phyloP scores from a whole-genome alignment of 495 filamentous ascomycete species.

The Daldinia decipiens region DNA sequence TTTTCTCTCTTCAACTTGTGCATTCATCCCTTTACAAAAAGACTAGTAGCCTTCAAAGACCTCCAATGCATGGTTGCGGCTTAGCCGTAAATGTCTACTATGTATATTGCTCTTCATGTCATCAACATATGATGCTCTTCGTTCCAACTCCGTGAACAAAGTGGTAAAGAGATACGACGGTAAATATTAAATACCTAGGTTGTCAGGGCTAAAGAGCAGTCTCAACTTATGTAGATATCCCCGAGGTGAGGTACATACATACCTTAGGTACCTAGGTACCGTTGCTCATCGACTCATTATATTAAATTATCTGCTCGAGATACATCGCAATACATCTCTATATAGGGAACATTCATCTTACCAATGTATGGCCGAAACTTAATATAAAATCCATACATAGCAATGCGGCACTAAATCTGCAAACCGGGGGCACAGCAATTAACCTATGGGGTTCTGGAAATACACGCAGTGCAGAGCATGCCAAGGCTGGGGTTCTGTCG shows the following conservation, averaged over 20 bases:
- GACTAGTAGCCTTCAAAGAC: neutral
- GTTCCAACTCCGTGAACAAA: constrained; percentile 11
- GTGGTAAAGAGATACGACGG: neutral
- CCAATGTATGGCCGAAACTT: constrained; percentile 6
- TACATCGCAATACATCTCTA: constrained; percentile 5
- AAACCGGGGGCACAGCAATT: constrained; percentile 27
- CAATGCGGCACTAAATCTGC: constrained; percentile 12
- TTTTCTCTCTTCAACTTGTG: neutral
- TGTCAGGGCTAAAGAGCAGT: neutral
- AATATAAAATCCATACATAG: constrained; percentile 19
- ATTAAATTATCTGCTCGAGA: neutral
- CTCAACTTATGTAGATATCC: neutral
- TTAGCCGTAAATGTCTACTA: constrained; percentile 18
- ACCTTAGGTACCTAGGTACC: neutral
- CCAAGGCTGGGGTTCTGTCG: constrained; percentile 31
- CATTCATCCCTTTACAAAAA: constrained; percentile 2
- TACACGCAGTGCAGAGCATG: constrained; percentile 15
- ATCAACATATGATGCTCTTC: constrained; percentile 14
- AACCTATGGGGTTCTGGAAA: constrained; percentile 11
- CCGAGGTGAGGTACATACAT: neutral
- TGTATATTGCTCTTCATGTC: constrained; percentile 1
- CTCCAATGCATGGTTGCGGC: constrained; percentile 28
- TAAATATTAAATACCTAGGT: neutral
- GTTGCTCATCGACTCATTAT: neutral
- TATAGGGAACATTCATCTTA: constrained; percentile 4